These are phyloP conservation scores for Phytophthora cactorum DNA, from an alignment of 352 stramenopile species.

Conservation along the genomic window DNA sequence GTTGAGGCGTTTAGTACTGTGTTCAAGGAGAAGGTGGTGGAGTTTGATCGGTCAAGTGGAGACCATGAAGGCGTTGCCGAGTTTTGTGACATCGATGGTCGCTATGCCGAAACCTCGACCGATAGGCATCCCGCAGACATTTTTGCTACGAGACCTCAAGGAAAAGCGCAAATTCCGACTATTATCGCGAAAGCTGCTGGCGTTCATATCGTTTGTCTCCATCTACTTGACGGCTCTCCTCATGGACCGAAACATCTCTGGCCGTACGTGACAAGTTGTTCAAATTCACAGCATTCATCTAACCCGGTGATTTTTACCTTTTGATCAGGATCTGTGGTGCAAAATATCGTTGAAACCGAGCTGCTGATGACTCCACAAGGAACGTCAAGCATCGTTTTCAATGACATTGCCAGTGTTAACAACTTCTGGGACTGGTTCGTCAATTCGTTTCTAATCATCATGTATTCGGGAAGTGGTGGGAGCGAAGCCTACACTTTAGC, in stretches of 20 bases:
- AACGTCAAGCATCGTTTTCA: slow-evolving; percentile 46
- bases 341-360: slow-evolving; percentile 60
- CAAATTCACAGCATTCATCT: not conserved
- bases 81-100: slow-evolving; percentile 42
- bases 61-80: slow-evolving; percentile 51
- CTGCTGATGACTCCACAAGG: slow-evolving; percentile 49
- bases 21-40: not conserved
- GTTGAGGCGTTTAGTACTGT: not conserved
- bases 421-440: slow-evolving; percentile 69
- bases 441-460: slow-evolving; percentile 59
- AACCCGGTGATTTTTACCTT: not conserved
- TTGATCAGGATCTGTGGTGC: slow-evolving; percentile 55
- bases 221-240: slow-evolving; percentile 68
- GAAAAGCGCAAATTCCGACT: slow-evolving; percentile 77
- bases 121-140: slow-evolving; percentile 48
- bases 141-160: slow-evolving; percentile 65
- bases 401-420: slow-evolving; percentile 44
- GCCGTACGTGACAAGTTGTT: slow-evolving; percentile 44
- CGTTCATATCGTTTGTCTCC: slow-evolving; percentile 72
- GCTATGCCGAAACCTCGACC: slow-evolving; percentile 19
- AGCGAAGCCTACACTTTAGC: slow-evolving; percentile 62
- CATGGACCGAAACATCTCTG: slow-evolving; percentile 75
- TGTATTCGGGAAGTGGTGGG: slow-evolving; percentile 51
- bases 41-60: slow-evolving; percentile 7
- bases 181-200: slow-evolving; percentile 62